Conservation (phyloP, 2,329 filamentous ascomycete species). For the Pleurostoma richardsiae region DNA sequence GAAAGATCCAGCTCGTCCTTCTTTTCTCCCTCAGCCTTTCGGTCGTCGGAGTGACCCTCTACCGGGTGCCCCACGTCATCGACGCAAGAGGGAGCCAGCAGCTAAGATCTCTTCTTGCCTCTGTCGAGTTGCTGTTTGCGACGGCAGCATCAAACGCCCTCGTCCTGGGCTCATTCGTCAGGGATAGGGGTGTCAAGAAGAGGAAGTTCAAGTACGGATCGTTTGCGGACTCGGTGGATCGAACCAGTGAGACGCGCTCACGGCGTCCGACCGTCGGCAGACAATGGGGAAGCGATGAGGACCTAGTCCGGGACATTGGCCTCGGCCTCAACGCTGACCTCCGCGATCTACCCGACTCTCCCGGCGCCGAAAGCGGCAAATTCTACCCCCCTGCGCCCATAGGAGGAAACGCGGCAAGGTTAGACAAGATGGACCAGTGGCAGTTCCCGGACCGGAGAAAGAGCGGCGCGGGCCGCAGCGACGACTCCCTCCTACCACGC, state of each 20-base stretch:
- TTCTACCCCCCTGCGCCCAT: constrained; percentile 29
- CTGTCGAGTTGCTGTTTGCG: constrained; percentile 84
- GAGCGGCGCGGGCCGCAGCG: constrained; percentile 27
- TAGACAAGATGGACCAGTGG: constrained; percentile 38
- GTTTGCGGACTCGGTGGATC: constrained; percentile 57
- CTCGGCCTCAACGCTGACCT: constrained; percentile 57
- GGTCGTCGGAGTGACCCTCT: constrained; percentile 74
- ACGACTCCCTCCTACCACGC: constrained; percentile 35
- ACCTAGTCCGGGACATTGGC: constrained; percentile 77
- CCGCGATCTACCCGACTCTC: constrained; percentile 26
- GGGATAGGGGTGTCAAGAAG: constrained; percentile 88
- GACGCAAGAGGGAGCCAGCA: constrained; percentile 68
- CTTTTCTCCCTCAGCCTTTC: constrained; percentile 82
- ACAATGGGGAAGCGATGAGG: constrained; percentile 86
- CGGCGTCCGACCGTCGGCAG: constrained; percentile 50
- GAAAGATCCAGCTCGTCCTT: constrained; percentile 72
- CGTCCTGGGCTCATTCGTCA: constrained; percentile 86
- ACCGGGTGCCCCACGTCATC: constrained; percentile 77
- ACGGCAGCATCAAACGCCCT: constrained; percentile 83
- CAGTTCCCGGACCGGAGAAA: constrained; percentile 35
- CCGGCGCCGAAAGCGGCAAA: constrained; percentile 13
- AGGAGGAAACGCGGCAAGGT: constrained; percentile 11
- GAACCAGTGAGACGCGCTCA: constrained; percentile 25
- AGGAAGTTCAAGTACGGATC: constrained; percentile 69
- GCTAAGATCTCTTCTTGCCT: constrained; percentile 82